Evolutionary conservation across 2,329 filamentous ascomycete species (phyloP), one percentile per base, ranked within the genome.

Genomic region (Nannizziopsis barbatae): DNA sequence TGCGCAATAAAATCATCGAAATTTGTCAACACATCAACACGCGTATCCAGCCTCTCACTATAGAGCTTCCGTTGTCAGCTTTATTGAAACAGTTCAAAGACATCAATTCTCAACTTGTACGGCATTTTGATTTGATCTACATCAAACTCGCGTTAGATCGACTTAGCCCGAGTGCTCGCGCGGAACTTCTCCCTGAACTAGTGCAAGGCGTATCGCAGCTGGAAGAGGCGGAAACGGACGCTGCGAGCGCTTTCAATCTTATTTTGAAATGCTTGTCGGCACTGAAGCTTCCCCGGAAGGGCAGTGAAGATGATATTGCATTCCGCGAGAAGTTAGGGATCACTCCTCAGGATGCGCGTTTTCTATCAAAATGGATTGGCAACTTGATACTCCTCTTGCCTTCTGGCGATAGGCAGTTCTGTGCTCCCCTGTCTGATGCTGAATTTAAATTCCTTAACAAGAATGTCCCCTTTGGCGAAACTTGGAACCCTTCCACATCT

Each of bases 1-100:
- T 96, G 22, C 79, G 90, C 58, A 83, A 83, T 58, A 92, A 90
- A 70, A 78, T 84, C 55, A 80, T 85, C 51, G 73, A 79, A 22
- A 74, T 84, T 54, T 85, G 81, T 60, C 80, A 84, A 62, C 83
- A 86, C 67, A 69, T 86, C 65, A 84, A 81, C 60, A 80, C 79
- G 14, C 70, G 79, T 51, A 72, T 80, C 55, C 75, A 79, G 61
- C 68, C 75, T 55, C 73, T 72, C 50, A 72, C 74, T 7, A 80
- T 95, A 54, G 75, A 89, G 47, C 72, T 98, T 5, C 92, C 92
- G 0, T 88, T 96, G 10, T 76, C 79, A n/a, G 79, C 81, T 12
- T 74, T 98, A 14, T 66, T 96, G 47, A 83, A 88, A 57, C 92
- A 96, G 64, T 95, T 94, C 73, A 94, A 93, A 65, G 79, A 85